These are phyloP conservation scores for Thamnidium elegans DNA, from an alignment of 192 early-diverging fungal species.

Conservation along the genomic window DNA sequence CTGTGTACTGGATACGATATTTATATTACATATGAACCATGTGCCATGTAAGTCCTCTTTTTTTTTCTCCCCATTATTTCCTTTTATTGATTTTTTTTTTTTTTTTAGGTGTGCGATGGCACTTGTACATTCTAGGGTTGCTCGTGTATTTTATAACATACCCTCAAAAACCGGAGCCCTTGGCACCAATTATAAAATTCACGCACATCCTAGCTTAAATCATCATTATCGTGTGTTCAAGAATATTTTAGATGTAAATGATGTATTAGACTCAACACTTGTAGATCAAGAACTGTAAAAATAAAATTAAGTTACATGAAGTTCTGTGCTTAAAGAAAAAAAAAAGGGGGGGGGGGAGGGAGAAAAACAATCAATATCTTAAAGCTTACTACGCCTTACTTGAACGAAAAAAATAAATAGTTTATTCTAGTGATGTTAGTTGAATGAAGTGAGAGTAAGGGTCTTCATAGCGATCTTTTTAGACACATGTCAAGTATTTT, in stretches of 20 bases:
- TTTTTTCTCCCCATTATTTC: too few relatives aligned
- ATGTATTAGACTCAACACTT: not conserved
- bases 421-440: too few relatives aligned
- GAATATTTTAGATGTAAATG: constrained; percentile 1
- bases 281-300: constrained; percentile 18
- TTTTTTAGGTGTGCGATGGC: constrained; percentile 82
- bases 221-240: constrained; percentile 67
- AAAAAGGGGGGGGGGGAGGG: not conserved
- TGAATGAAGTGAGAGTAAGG: too few relatives aligned
- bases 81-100: not conserved
- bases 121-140: constrained; percentile 88
- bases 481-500: too few relatives aligned
- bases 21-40: constrained; percentile 82
- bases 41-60: constrained; percentile 67
- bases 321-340: not conserved
- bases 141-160: constrained; percentile 75
- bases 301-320: not conserved
- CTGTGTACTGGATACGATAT: constrained; percentile 82
- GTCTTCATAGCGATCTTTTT: too few relatives aligned
- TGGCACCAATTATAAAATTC: constrained; percentile 64
- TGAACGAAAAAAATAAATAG: too few relatives aligned
- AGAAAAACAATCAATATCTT: too few relatives aligned
- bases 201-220: constrained; percentile 66
- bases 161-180: constrained; percentile 50
- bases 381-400: too few relatives aligned